Conservation (phyloP, 2,329 filamentous ascomycete species). For the Fusarium virguliforme region DNA sequence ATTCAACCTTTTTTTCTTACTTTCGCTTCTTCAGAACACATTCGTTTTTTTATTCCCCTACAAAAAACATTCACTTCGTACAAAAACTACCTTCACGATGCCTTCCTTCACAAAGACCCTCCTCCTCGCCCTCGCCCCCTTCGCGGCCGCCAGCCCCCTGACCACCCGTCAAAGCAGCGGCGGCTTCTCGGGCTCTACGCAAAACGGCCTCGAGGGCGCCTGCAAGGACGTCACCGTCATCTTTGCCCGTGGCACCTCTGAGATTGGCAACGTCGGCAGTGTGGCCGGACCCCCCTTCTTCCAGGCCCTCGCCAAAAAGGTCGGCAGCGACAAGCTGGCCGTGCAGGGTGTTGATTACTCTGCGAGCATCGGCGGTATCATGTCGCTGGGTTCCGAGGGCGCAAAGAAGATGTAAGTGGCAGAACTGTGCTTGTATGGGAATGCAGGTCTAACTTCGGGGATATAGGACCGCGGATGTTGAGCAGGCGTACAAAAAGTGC, state of each 20-base stretch:
- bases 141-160: conserved; percentile 47
- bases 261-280: conserved; percentile 67
- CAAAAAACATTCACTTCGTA: conserved; percentile 23
- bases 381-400: conserved; percentile 64
- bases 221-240: conserved; percentile 64
- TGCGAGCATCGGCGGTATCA: conserved; percentile 62
- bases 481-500: conserved; percentile 59
- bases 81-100: conserved; percentile 32
- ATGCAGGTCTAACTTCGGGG: not conserved
- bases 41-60: conserved; percentile 8
- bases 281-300: conserved; percentile 68
- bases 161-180: conserved; percentile 26
- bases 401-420: conserved; percentile 63
- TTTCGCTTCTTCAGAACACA: conserved; percentile 29
- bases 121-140: conserved; percentile 44
- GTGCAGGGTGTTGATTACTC: conserved; percentile 71
- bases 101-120: conserved; percentile 39
- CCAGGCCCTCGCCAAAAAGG: conserved; percentile 58
- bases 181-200: conserved; percentile 39
- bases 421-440: not conserved
- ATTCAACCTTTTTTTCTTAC: conserved; percentile 19
- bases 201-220: conserved; percentile 46
- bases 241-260: conserved; percentile 71
- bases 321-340: conserved; percentile 63
- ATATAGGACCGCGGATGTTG: conserved; percentile 43